phyloP scores from a whole-genome alignment of 192 early-diverging fungal species.

The Dispira simplex region DNA sequence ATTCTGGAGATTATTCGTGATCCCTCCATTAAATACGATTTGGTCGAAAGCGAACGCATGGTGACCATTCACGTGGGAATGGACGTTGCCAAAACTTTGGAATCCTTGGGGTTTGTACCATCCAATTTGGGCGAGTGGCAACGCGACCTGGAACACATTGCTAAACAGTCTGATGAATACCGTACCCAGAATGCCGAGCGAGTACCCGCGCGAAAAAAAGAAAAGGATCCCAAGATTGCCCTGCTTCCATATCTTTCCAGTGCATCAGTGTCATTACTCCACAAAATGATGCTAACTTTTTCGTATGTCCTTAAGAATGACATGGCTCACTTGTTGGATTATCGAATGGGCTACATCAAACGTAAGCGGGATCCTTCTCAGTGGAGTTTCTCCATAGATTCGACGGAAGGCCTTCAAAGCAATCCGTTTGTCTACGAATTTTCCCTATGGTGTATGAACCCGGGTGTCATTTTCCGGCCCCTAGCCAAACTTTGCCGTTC shows the following conservation, averaged over 20 bases:
- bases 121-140: background rate
- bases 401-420: background rate
- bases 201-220: too few relatives aligned
- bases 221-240: background rate
- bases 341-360: background rate
- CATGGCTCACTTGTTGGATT: background rate
- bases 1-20: background rate
- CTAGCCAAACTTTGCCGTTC: conserved; percentile 16
- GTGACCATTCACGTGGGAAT: background rate
- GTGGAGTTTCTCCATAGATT: background rate
- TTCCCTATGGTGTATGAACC: conserved; percentile 22
- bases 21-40: background rate
- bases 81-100: background rate
- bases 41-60: background rate
- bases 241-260: background rate
- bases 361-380: background rate
- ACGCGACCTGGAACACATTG: background rate
- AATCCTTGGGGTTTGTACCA: background rate
- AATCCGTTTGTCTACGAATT: conserved; percentile 3
- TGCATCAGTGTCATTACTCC: background rate
- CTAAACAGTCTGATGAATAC: background rate
- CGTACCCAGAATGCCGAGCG: conserved; percentile 6
- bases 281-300: background rate
- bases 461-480: conserved; percentile 21
- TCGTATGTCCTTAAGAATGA: background rate